These are phyloP conservation scores for Lathyrus tuberosus DNA, from an alignment of 306 rosid species.

Conservation along the genomic window DNA sequence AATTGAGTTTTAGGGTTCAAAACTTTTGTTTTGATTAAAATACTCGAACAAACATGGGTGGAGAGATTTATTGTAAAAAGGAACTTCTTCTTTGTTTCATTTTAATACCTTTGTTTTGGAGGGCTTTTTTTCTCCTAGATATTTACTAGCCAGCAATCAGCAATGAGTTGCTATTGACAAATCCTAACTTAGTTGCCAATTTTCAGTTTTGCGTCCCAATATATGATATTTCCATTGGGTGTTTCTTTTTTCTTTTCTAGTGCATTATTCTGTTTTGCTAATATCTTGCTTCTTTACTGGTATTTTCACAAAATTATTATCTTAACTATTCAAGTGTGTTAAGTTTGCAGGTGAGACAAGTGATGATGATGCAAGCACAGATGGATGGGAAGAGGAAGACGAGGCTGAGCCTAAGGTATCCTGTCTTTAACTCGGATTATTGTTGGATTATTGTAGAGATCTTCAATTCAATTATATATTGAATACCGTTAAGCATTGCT, in stretches of 20 bases:
- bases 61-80: too few species aligned
- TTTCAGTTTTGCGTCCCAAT: slow-evolving; percentile 5
- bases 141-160: slow-evolving; percentile 12
- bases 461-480: slow-evolving; percentile 27
- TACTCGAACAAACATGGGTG: not conserved
- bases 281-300: slow-evolving; percentile 16
- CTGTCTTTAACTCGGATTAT: slow-evolving; percentile 19
- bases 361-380: slow-evolving; percentile 49
- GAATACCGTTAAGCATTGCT: slow-evolving; percentile 4
- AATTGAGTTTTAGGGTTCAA: not conserved
- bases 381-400: slow-evolving; percentile 71
- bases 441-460: slow-evolving; percentile 26
- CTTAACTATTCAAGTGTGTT: slow-evolving; percentile 29
- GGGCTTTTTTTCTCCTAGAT: too few species aligned
- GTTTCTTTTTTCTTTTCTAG: slow-evolving; percentile 15
- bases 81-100: too few species aligned
- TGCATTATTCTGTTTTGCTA: not conserved
- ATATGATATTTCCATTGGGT: not conserved
- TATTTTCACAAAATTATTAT: slow-evolving; percentile 17
- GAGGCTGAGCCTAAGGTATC: slow-evolving; percentile 66
- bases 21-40: not conserved
- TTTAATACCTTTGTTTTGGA: too few species aligned
- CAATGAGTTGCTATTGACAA: not conserved
- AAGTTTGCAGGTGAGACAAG: slow-evolving; percentile 52
- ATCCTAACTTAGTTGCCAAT: slow-evolving; percentile 9